A percentile compares a stretch with the other conserved stretches of the same genome.
Conservation (phyloP, 148 eudicot genomes). For the Rhododendron williamsianum region DNA sequence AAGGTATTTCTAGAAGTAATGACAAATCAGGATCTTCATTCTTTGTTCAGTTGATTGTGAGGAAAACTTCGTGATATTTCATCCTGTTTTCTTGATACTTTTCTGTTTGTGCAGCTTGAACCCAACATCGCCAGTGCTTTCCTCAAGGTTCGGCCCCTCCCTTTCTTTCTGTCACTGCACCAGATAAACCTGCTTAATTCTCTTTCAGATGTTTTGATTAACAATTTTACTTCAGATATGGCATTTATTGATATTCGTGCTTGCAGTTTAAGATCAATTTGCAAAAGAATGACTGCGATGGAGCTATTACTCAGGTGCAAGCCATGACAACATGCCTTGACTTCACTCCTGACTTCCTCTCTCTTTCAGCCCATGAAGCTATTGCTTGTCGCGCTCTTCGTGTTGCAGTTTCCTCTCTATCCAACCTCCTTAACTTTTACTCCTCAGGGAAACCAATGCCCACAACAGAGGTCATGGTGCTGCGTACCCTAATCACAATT, state of each 20-base stretch:
- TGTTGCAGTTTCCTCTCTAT: slow-evolving; percentile 76
- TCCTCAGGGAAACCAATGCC: slow-evolving; percentile 71
- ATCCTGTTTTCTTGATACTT: slow-evolving; percentile 18
- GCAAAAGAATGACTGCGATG: slow-evolving; percentile 64
- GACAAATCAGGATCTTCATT: neutral
- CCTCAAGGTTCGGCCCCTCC: slow-evolving; percentile 57
- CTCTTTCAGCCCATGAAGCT: slow-evolving; percentile 91
- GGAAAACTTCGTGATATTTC: neutral
- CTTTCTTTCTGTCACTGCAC: neutral
- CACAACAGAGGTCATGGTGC: slow-evolving; percentile 57
- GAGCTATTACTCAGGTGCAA: slow-evolving; percentile 78
- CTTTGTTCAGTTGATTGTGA: neutral
- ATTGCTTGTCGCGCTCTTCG: slow-evolving; percentile 68
- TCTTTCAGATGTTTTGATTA: neutral
- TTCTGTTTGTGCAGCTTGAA: slow-evolving; percentile 64
- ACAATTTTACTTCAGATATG: neutral
- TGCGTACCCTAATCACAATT: slow-evolving; percentile 61
- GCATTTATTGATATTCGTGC: slow-evolving; percentile 20
- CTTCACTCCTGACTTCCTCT: slow-evolving; percentile 76
- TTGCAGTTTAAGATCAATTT: slow-evolving; percentile 80
- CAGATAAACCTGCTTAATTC: neutral
- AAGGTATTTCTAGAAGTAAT: slow-evolving; percentile 38
- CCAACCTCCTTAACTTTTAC: slow-evolving; percentile 70
- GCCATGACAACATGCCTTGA: slow-evolving; percentile 80
- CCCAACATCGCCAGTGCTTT: slow-evolving; percentile 77